Conservation (phyloP, 345 rosid genomes). For the Corchorus capsularis region DNA sequence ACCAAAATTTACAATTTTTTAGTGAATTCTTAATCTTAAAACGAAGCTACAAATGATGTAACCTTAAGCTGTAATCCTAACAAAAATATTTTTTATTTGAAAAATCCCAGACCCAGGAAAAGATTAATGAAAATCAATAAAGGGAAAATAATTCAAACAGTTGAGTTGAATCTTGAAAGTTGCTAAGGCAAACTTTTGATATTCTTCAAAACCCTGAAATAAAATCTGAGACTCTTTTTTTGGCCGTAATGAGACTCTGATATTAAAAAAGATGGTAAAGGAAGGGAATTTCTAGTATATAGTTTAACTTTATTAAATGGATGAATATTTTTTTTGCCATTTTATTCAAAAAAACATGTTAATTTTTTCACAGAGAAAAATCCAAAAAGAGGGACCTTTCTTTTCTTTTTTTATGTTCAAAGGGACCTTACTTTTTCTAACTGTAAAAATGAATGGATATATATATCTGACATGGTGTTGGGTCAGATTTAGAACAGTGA, state of each 20-base stretch:
- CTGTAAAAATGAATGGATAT: not conserved
- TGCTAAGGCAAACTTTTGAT: not conserved
- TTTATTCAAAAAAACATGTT: not conserved
- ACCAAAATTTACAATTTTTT: not conserved
- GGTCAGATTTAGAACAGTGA: constrained; percentile 9
- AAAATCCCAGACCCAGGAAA: not conserved
- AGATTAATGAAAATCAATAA: not conserved
- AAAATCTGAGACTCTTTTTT: not conserved
- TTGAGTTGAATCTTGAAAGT: not conserved
- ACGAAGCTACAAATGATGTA: not conserved
- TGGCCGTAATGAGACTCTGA: not conserved
- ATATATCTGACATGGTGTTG: not conserved
- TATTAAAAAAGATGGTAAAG: not conserved
- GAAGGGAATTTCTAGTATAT: not conserved
- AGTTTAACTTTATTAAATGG: not conserved
- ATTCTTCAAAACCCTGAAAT: not conserved
- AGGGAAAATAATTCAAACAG: not conserved
- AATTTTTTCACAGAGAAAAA: not conserved
- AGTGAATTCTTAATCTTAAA: not conserved
- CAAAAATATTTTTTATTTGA: too few relatives aligned
- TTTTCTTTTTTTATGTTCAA: too few relatives aligned
- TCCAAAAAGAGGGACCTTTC: not conserved
- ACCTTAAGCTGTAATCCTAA: not conserved
- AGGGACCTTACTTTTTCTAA: not conserved
- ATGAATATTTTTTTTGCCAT: constrained; percentile 6